Conservation (phyloP, 2,329 filamentous ascomycete genomes). For the Westerdykella aurantiaca region DNA sequence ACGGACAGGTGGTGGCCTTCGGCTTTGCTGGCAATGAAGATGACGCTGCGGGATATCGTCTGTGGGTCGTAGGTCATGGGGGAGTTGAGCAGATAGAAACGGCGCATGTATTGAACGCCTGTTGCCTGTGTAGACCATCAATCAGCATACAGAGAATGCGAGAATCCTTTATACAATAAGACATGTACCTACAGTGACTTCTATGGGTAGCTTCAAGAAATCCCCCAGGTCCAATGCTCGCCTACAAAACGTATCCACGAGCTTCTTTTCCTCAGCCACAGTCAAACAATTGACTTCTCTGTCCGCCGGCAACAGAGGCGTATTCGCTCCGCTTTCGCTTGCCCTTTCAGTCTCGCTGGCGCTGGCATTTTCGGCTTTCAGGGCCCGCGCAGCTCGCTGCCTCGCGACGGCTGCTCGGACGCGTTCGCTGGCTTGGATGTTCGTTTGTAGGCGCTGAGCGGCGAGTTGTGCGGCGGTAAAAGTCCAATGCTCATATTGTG, state of each 20-base stretch:
- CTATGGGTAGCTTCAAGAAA: constrained; percentile 55
- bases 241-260: constrained; percentile 74
- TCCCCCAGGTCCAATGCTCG: constrained; percentile 53
- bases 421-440: constrained; percentile 67
- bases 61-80: constrained; percentile 94
- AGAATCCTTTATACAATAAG: constrained; percentile 35
- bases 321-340: constrained; percentile 31
- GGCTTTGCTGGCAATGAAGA: constrained; percentile 91
- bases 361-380: constrained; percentile 29
- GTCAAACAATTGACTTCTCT: constrained; percentile 71
- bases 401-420: constrained; percentile 54
- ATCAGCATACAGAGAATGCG: constrained; percentile 1
- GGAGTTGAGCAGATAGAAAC: constrained; percentile 94
- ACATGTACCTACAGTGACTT: constrained; percentile 54
- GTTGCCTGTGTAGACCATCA: constrained; percentile 53
- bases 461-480: constrained; percentile 70
- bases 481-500: constrained; percentile 89
- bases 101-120: constrained; percentile 80
- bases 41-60: constrained; percentile 78
- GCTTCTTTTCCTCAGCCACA: constrained; percentile 71
- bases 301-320: constrained; percentile 26
- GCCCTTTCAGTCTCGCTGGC: constrained; percentile 13
- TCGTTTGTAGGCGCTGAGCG: constrained; percentile 70
- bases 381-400: constrained; percentile 35
- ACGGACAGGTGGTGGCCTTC: constrained; percentile 74